phyloP scores from a whole-genome alignment of 495 filamentous ascomycete genomes.

The Podospora pseudocomata region DNA sequence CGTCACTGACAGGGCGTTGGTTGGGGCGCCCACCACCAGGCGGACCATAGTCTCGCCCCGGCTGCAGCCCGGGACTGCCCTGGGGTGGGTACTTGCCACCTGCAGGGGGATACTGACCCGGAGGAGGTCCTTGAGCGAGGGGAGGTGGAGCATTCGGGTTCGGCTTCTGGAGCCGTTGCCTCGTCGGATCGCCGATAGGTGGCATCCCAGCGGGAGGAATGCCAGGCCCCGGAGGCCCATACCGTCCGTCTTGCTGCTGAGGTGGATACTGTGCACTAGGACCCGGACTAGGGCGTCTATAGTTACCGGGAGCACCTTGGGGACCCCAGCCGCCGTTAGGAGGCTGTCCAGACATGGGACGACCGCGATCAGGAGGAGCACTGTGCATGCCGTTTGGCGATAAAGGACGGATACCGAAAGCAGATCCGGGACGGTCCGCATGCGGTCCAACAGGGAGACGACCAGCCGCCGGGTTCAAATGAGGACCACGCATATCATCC shows the following conservation, averaged over 20 bases:
- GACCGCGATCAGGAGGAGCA: constrained; percentile 20
- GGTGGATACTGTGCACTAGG: constrained; percentile 18
- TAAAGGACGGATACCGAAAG: constrained; percentile 59
- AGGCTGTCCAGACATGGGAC: constrained; percentile 30
- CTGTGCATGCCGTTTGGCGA: constrained; percentile 23
- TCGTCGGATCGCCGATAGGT: constrained; percentile 24
- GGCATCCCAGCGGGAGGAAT: constrained; percentile 19
- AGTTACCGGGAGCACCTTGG: constrained; percentile 36
- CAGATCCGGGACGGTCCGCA: constrained; percentile 60
- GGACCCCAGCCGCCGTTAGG: constrained; percentile 41
- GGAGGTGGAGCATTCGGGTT: constrained; percentile 26
- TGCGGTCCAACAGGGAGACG: constrained; percentile 39
- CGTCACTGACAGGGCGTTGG: constrained; percentile 28
- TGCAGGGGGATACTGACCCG: constrained; percentile 25
- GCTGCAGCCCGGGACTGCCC: constrained; percentile 5
- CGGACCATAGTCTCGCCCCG: constrained; percentile 14
- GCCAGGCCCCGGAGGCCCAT: constrained; percentile 10
- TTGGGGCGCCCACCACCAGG: constrained; percentile 11
- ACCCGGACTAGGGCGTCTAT: constrained; percentile 42
- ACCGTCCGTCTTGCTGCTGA: constrained; percentile 17
- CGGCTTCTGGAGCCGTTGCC: constrained; percentile 38
- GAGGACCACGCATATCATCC: constrained; percentile 40
- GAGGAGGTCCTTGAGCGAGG: constrained; percentile 23
- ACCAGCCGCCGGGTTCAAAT: constrained; percentile 34
- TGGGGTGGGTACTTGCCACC: constrained; percentile 14